Base-by-base conservation (phyloP, 2,329 filamentous ascomycete genomes). In the Stachybotrys elegans region DNA sequence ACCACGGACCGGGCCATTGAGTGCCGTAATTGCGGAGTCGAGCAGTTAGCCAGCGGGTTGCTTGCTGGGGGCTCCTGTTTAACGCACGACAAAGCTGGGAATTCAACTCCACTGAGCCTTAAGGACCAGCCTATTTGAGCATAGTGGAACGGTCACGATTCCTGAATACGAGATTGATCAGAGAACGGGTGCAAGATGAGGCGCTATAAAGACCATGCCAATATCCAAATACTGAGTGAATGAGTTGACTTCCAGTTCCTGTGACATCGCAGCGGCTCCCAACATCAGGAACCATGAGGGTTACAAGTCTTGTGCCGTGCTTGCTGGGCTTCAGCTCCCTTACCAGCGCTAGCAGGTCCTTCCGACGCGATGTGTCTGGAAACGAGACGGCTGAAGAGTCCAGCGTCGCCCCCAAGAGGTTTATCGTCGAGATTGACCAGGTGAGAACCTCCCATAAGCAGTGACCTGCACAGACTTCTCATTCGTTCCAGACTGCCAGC, bases 341-440 rank as follows among this genome's bases (percentile, higher is more conserved):
- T 4, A 23, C 13, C 6, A 29, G 22, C n/a, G 38, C 38, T n/a
- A n/a, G n/a, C n/a, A 29, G 38, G 12, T 27, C 38, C n/a, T 40
- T 40, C 38, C 38, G 38, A 6, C 38, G 38, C 8, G 38, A 40
- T 23, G 14, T 40, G 11, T 7, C 25, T 25, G 22, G 14, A 11
- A 25, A 27, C 6, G 22, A 22, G n/a, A 19, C 38, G 6, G 12
- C 16, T n/a, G 20, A 16, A 8, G 38, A 40, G 6, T 14, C 16
- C 29, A 9, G 17, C 14, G 29, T 40, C 29, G 22, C 38, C 3
- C 38, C 38, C n/a, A 40, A 40, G 38, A 40, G 23, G 16, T 40
- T 29, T 17, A 27, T 40, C n/a, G 23, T 29, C 38, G 38, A 40
- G 16, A 40, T 40, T 40, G 38, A 17, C 38, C 22, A 40, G 38